Evolutionary conservation across 208 protist genomes (phyloP).

Genomic region (Wallacemonas sp.): DNA sequence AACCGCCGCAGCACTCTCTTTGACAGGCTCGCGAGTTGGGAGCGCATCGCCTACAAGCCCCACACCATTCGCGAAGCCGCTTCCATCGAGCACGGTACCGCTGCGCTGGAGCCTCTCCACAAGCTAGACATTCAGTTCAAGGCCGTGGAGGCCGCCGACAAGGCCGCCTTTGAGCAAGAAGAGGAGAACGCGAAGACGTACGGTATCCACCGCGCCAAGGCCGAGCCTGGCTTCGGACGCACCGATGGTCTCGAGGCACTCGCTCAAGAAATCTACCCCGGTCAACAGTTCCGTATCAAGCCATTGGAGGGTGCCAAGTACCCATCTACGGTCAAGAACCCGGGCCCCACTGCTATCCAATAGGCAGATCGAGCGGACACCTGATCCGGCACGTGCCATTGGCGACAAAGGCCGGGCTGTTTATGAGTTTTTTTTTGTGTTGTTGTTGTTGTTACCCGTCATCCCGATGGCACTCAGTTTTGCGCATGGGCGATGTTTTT

Average conservation of each 20-base stretch:
- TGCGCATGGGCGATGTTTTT: too few relatives aligned
- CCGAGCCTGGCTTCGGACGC: constrained; percentile 90
- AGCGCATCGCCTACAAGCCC: constrained; percentile 82
- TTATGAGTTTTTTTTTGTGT: too few relatives aligned
- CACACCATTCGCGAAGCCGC: constrained; percentile 82
- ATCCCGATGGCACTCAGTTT: too few relatives aligned
- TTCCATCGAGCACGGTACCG: constrained; percentile 58
- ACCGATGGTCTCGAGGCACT: constrained; percentile 88
- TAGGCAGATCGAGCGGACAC: constrained; percentile 20
- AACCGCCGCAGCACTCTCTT: constrained; percentile 88
- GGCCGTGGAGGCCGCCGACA: constrained; percentile 76
- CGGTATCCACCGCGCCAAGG: constrained; percentile 89
- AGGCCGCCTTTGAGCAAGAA: constrained; percentile 79
- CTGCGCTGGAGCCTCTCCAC: constrained; percentile 62
- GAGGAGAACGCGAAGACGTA: constrained; percentile 86
- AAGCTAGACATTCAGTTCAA: constrained; percentile 77
- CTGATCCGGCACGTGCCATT: too few relatives aligned
- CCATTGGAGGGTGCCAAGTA: constrained; percentile 89
- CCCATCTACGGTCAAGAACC: constrained; percentile 79
- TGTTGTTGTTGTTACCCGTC: too few relatives aligned
- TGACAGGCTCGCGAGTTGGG: constrained; percentile 87
- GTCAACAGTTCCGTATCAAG: constrained; percentile 88
- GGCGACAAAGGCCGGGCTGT: too few relatives aligned
- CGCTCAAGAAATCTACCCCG: constrained; percentile 91
- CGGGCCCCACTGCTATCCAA: constrained; percentile 83